Base-by-base conservation (phyloP, 2,329 filamentous ascomycete species). In the Boeremia lycopersici region DNA sequence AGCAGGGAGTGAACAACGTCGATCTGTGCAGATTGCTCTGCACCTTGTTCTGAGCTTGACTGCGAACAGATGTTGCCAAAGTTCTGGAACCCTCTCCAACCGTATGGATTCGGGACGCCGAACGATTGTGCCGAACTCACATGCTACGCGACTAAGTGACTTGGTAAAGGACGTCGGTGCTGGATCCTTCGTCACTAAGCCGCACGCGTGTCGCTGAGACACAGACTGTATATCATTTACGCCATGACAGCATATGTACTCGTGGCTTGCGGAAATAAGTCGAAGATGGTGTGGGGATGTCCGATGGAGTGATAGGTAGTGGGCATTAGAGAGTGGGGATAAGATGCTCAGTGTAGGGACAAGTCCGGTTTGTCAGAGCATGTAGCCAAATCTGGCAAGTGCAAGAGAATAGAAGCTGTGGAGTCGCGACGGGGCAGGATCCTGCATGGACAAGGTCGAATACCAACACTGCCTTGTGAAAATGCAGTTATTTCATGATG, bases 1-100 rank as follows among this genome's bases (percentile, higher is more conserved):
- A 40, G 40, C 48, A 53, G 34, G 52, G 48, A 28, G 43, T 41
- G 29, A 15, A 39, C 25, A 8, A 39, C 29, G 56, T 56, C 48
- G 52, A 59, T 56, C 56, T 34, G 42, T 46, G 48, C 56, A 51
- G 56, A 39, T 45, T 39, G 43, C 56, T 45, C 45, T 55, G 46
- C 45, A 55, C 40, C 34, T 48, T 36, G 25, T 15, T 25, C 15
- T 31, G 43, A 52, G 33, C 44, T 53, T 45, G 48, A 39, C 50
- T 36, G 48, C 45, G 45, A 50, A 36, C 5, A 48, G 35, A 54
- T 31, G 47, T 41, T 48, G 47, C 48, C 54, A 41, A 53, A 33
- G 45, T 34, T 56, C 48, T 56, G 48, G 53, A 52, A 51, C 48
- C 34, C 11, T 49, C 44, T 39, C 48, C 48, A 31, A 30, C 31